Base-by-base conservation (phyloP, 768 basidiomycete genomes). In the Harrya chromipes region DNA sequence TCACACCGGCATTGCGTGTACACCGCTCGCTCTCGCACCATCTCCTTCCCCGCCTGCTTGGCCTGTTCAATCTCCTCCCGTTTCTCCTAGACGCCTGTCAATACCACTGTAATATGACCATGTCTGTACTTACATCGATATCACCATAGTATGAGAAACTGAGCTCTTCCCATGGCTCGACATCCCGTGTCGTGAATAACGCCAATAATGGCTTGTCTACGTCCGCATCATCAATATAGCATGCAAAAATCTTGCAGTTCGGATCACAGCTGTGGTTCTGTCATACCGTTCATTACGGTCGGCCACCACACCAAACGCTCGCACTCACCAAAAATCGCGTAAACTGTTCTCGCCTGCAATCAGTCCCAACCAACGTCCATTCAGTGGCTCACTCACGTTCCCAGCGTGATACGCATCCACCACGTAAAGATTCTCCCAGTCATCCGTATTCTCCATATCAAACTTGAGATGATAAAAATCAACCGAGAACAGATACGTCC, bases 251-350 rank as follows among this genome's bases (percentile, higher is more conserved):
- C 6, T 64, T 63, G 55, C 85, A 84, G 62, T 95, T 97, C 0
- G 93, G 93, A 49, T 91, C 85, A 59, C 94, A 95, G 16, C 87
- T 91, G 57, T 97, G 92, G 56, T 95, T 97, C 91, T 94, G 51
- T 3, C 24, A 16, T 26, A 35, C 6, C 17, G 3, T 14, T 57
- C 40, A 46, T 10, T 29, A 29, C 29, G 2, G 35, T n/a, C 27
- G 7, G 14, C 26, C 31, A 29, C 21, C 11, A 11, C 33, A 17
- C 6, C 44, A 23, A n/a, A 42, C 27, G 8, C 19, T 17, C 10
- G 5, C 13, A 73, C 81, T 60, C 63, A 90, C 92, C 57, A 94
- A 68, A 60, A 90, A 95, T 27, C 93, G 81, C n/a, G 93, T 94
- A 67, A 94, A 93, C 92, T 94, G 56, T n/a, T n/a, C 46, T 29